Percentiles rank a stretch among this genome's conserved stretches.
phyloP scores from a whole-genome alignment of 1,284 basidiomycete genomes.

The Austropuccinia psidii region DNA sequence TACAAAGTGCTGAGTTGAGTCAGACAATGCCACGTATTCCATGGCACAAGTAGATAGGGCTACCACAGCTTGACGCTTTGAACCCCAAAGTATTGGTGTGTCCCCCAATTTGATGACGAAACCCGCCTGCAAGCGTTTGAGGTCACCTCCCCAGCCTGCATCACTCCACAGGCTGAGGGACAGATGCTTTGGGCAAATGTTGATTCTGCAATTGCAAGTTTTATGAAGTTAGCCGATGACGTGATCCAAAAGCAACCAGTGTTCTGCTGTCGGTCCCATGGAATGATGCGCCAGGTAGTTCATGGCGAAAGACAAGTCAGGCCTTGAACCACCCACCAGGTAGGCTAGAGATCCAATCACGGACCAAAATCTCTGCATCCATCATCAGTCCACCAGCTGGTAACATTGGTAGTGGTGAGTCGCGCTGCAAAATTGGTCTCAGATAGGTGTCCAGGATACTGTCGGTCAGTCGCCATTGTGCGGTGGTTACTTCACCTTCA shows the following conservation, averaged over 20 bases:
- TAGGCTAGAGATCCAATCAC: slow-evolving; percentile 1
- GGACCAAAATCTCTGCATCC: not conserved
- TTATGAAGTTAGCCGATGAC: not conserved
- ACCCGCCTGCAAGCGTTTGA: not conserved
- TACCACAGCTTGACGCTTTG: not conserved
- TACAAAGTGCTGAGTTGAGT: too few relatives aligned
- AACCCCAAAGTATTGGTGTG: not conserved
- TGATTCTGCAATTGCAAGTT: not conserved
- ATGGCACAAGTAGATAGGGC: not conserved
- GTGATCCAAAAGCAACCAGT: not conserved
- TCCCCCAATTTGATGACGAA: not conserved
- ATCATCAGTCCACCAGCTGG: not conserved
- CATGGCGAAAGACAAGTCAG: not conserved
- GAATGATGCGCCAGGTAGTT: not conserved
- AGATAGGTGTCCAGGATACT: not conserved
- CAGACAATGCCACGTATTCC: not conserved
- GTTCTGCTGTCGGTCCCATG: not conserved
- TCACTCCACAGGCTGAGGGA: not conserved
- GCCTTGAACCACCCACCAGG: not conserved
- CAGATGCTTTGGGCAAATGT: not conserved
- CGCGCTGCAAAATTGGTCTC: not conserved
- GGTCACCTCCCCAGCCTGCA: slow-evolving; percentile 4
- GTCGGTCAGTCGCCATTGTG: not conserved
- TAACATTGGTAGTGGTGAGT: not conserved
- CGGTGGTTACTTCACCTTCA: not conserved